These are phyloP conservation scores for Thuja plicata DNA, from an alignment of 83 land plant genomes.

Conservation along the genomic window DNA sequence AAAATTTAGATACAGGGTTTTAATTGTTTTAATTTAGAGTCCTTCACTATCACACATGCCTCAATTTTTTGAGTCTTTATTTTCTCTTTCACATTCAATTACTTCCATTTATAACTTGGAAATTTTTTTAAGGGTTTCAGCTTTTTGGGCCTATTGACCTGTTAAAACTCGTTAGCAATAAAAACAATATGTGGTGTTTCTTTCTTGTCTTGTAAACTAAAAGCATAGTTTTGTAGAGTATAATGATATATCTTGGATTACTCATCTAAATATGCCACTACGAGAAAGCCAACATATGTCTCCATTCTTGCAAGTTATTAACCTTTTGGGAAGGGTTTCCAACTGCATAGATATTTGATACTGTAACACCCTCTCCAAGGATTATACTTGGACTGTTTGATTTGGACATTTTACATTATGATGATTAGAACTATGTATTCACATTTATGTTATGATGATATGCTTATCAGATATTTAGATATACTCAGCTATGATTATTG, in stretches of 20 bases:
- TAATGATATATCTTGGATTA: background rate
- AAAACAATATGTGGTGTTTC: background rate
- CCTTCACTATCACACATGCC: background rate
- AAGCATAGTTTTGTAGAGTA: background rate
- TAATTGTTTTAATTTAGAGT: background rate
- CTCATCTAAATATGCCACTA: too few species aligned
- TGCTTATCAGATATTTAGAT: too few species aligned
- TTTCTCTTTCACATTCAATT: background rate
- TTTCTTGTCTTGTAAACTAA: background rate
- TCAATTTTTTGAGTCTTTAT: background rate
- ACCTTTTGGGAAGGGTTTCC: background rate
- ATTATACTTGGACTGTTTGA: too few species aligned
- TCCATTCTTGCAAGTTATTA: background rate
- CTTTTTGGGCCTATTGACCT: background rate
- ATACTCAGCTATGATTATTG: too few species aligned
- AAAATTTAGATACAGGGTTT: background rate
- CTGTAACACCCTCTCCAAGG: too few species aligned
- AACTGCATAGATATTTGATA: background rate
- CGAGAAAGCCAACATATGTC: background rate
- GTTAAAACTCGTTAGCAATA: background rate
- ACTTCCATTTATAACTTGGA: background rate
- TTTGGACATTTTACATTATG: too few species aligned
- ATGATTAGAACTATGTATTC: too few species aligned
- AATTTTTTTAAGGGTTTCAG: background rate
- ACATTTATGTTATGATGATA: too few species aligned